Conservation (phyloP, 768 basidiomycete genomes). For the Clitopilus passeckerianus region DNA sequence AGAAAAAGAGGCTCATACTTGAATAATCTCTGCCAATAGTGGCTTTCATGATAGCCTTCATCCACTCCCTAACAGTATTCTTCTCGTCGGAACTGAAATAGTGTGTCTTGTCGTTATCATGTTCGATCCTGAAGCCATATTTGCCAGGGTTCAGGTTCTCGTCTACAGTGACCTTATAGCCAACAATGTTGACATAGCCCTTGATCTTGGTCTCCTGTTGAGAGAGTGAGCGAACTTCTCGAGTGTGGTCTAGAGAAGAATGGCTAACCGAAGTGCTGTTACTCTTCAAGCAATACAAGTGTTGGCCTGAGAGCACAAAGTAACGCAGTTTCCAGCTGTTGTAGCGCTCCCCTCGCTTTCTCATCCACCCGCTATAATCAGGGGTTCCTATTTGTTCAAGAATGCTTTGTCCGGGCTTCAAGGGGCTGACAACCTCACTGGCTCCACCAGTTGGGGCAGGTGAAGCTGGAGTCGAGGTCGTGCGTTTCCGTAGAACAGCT, state of each 20-base stretch:
- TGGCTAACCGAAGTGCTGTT: conserved; percentile 53
- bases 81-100: conserved; percentile 93
- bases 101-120: conserved; percentile 82
- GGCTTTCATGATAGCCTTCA: conserved; percentile 99
- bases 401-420: conserved; percentile 67
- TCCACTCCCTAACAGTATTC: conserved; percentile 86
- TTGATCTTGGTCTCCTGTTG: conserved; percentile 88
- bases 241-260: conserved; percentile 6
- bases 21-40: conserved; percentile 93
- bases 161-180: conserved; percentile 91
- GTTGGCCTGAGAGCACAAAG: conserved; percentile 88
- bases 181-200: conserved; percentile 88
- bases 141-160: conserved; percentile 88
- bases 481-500: conserved; percentile 53
- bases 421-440: conserved; percentile 19
- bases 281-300: conserved; percentile 84
- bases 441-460: conserved; percentile 6
- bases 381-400: conserved; percentile 87
- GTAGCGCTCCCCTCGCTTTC: conserved; percentile 92
- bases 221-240: background rate
- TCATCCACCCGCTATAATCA: conserved; percentile 92
- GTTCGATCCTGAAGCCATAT: conserved; percentile 93
- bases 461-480: conserved; percentile 26
- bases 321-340: conserved; percentile 90
- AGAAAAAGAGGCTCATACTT: conserved; percentile 42